Evolutionary conservation across 164 flowering plant species (phyloP), one percentile per base, ranked within the genome.

Genomic region (Magnolia kwangsiensis): DNA sequence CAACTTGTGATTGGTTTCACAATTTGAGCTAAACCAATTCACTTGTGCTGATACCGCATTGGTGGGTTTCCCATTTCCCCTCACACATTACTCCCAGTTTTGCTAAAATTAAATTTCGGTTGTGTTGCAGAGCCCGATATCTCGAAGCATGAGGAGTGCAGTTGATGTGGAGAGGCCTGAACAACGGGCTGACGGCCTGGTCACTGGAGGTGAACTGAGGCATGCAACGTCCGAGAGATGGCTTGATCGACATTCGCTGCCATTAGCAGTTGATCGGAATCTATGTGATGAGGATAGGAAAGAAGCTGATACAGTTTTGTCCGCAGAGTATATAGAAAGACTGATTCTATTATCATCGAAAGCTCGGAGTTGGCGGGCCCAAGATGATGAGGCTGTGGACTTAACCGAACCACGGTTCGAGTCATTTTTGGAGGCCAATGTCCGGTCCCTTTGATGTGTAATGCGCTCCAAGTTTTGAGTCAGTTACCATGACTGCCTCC

Each of bases 341-440:
- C 51, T 86, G 79, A 76, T 90, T 69, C 86, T 86, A 63, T 73
- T 91, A 73, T 78, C 85, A 27, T 86, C 96, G 45, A 79, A 84
- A 21, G 82, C 82, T 31, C 78, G 59, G 59, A 92, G 88, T 76
- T 79, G 85, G 81, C 87, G 77, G 55, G 81, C 79, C 23, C 80
- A 69, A 20, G 93, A 88, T 10, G 93, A 88, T 14, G 96, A 90
- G 51, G 66, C 72, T 14, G 98, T 95, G 69, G 98, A 96, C 85
- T 77, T 96, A 72, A 87, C 90, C 0, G 96, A 96, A 81, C 99
- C 99, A 13, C 86, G 94, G 64, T 81, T 93, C 29, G 98, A 96
- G 80, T 81, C 91, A 71, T 96, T 96, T 84, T 82, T 85, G 85
- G 73, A 92, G 82, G 81, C 78, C 61, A 86, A 84, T 81, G 63